These are phyloP conservation scores for Candida succiphila DNA, from an alignment of 805 yeast genomes.

Conservation along the genomic window DNA sequence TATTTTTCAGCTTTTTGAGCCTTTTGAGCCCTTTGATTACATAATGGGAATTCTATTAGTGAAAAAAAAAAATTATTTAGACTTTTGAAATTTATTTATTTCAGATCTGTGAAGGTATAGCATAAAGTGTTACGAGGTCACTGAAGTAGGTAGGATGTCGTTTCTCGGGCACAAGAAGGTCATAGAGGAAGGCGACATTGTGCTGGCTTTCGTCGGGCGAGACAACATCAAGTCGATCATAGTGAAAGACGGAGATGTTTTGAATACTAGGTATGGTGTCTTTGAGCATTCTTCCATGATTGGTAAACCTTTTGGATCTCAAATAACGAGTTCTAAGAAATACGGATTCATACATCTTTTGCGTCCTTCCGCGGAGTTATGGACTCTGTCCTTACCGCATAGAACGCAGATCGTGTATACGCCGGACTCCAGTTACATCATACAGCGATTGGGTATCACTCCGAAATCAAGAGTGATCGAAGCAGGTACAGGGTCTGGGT, in stretches of 20 bases:
- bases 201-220: constrained; percentile 77
- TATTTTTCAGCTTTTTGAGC: no score
- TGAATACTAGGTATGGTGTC: constrained; percentile 84
- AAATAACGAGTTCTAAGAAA: constrained; percentile 60
- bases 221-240: constrained; percentile 67
- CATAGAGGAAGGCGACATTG: constrained; percentile 83
- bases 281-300: constrained; percentile 82
- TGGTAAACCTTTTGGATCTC: constrained; percentile 76
- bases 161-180: constrained; percentile 28
- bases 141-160: no score
- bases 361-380: constrained; percentile 89
- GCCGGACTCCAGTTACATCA: constrained; percentile 86
- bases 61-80: no score
- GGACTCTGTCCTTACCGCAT: constrained; percentile 95
- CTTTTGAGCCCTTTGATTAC: no score
- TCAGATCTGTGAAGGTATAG: no score
- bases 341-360: constrained; percentile 79
- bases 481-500: constrained; percentile 97
- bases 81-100: no score
- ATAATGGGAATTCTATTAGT: no score
- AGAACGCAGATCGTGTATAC: constrained; percentile 97
- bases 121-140: no score
- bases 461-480: constrained; percentile 79
- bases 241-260: constrained; percentile 44
- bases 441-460: constrained; percentile 67